phyloP scores from a whole-genome alignment of 1,139 yeast genomes.

The Saccharomyces hybrid region DNA sequence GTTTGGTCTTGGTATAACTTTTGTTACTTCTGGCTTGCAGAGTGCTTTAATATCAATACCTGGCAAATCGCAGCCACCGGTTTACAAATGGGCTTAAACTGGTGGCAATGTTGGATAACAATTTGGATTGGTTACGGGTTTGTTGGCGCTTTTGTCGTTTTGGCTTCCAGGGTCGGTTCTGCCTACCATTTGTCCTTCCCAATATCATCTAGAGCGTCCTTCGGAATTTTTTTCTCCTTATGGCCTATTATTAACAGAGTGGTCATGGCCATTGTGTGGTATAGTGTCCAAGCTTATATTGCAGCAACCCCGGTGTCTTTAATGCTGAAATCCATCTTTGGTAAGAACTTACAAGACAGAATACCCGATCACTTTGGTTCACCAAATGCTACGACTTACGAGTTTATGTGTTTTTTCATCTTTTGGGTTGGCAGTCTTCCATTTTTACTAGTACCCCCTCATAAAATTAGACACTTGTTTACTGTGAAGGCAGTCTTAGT shows the following conservation, averaged over 20 bases:
- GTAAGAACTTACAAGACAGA: constrained; percentile 45
- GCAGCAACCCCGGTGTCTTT: constrained; percentile 78
- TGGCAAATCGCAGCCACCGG: constrained; percentile 91
- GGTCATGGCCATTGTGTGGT: constrained; percentile 80
- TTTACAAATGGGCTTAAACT: constrained; percentile 59
- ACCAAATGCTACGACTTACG: constrained; percentile 56
- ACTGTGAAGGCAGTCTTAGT: constrained; percentile 69
- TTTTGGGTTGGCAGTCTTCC: constrained; percentile 76
- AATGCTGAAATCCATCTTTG: constrained; percentile 62
- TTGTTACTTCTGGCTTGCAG: constrained; percentile 79
- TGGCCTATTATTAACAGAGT: constrained; percentile 80
- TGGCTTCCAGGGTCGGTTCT: constrained; percentile 65
- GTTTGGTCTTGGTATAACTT: constrained; percentile 78
- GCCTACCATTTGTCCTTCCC: constrained; percentile 75
- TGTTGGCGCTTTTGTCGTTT: constrained; percentile 54
- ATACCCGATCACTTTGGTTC: constrained; percentile 47
- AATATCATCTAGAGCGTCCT: constrained; percentile 61
- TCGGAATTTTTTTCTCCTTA: constrained; percentile 70
- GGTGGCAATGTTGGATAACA: constrained; percentile 89
- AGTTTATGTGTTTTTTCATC: constrained; percentile 64
- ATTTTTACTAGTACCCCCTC: constrained; percentile 74
- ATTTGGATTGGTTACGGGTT: constrained; percentile 69
- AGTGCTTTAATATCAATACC: constrained; percentile 78
- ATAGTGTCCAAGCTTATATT: constrained; percentile 72
- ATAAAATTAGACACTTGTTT: constrained; percentile 70